Conservation (phyloP, 1,284 basidiomycete species). For the Apiotrichum gracile region DNA sequence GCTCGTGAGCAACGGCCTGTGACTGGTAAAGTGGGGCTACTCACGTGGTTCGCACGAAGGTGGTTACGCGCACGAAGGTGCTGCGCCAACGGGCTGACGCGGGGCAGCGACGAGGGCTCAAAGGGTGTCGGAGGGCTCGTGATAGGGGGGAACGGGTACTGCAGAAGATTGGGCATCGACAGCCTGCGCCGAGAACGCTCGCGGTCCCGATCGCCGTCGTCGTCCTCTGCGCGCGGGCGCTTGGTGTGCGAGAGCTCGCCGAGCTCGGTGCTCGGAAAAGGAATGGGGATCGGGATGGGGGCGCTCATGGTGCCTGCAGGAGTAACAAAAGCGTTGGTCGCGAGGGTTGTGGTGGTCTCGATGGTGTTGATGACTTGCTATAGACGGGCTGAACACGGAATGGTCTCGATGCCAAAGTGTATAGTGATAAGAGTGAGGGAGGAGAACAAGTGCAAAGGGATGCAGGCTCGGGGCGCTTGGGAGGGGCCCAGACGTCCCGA, state of each 20-base stretch:
- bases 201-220: not conserved
- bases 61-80: not conserved
- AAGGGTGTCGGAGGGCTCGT: not conserved
- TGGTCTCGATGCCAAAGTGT: too few species aligned
- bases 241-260: not conserved
- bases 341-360: too few species aligned
- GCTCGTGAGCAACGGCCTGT: not conserved
- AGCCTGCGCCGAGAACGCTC: not conserved
- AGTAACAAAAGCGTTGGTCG: too few species aligned
- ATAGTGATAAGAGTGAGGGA: too few species aligned
- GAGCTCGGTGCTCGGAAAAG: not conserved
- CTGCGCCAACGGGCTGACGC: not conserved
- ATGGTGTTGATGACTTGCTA: too few species aligned
- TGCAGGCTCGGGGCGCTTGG: too few species aligned
- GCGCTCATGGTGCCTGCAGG: too few species aligned
- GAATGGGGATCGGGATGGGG: not conserved
- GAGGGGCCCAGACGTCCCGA: too few species aligned
- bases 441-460: too few species aligned
- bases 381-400: too few species aligned
- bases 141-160: too few species aligned
- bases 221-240: not conserved
- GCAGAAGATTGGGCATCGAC: not conserved
- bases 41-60: not conserved
- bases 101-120: not conserved
- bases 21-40: not conserved